phyloP scores from a whole-genome alignment of 2,329 filamentous ascomycete species.

The Blastomyces gilchristii region DNA sequence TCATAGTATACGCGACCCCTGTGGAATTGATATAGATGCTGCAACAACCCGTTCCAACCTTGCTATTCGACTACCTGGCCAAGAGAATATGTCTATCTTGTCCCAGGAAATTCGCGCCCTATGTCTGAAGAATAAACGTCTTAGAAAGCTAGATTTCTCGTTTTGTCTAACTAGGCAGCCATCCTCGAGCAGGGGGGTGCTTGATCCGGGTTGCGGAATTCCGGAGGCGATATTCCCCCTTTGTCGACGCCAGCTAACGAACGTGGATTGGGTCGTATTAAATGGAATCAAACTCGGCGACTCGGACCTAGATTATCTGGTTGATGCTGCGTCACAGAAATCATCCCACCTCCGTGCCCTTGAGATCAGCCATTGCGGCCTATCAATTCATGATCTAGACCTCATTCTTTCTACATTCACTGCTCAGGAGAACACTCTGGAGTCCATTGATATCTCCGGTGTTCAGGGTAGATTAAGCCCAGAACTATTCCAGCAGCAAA shows the following conservation, averaged over 20 bases:
- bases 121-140: slow-evolving; percentile 53
- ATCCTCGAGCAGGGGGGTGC: slow-evolving; percentile 38
- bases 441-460: slow-evolving; percentile 57
- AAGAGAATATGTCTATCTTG: slow-evolving; percentile 48
- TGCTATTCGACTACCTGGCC: slow-evolving; percentile 43
- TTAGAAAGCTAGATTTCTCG: slow-evolving; percentile 56
- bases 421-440: slow-evolving; percentile 55
- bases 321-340: slow-evolving; percentile 57
- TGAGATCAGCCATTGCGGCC: slow-evolving; percentile 54
- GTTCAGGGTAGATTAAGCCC: slow-evolving; percentile 56
- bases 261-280: slow-evolving; percentile 59
- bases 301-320: slow-evolving; percentile 55
- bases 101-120: slow-evolving; percentile 60
- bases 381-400: slow-evolving; percentile 41
- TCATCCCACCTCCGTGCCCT: slow-evolving; percentile 56
- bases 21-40: slow-evolving; percentile 54
- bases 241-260: slow-evolving; percentile 56
- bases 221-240: slow-evolving; percentile 59
- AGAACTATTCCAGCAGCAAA: slow-evolving; percentile 53
- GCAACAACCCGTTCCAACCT: slow-evolving; percentile 50
- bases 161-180: slow-evolving; percentile 49
- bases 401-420: slow-evolving; percentile 55
- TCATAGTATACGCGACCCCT: slow-evolving; percentile 50
- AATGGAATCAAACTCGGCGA: slow-evolving; percentile 62
- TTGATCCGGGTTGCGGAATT: slow-evolving; percentile 57